Base-by-base conservation (phyloP, 2,329 filamentous ascomycete genomes). In the Fusarium miscanthi region DNA sequence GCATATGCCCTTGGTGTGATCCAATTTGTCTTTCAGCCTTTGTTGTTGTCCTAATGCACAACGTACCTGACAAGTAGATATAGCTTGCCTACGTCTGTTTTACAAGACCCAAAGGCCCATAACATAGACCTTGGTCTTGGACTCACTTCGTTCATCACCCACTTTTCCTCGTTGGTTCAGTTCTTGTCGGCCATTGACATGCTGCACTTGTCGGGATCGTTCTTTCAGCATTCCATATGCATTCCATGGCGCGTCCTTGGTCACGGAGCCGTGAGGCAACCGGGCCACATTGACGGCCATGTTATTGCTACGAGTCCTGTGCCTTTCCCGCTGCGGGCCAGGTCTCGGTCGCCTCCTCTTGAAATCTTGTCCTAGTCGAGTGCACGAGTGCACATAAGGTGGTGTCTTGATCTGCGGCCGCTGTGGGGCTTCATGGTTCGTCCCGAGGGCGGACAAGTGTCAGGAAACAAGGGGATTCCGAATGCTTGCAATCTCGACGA, bases 381-480 rank as follows among this genome's bases (percentile, higher is more conserved):
- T 53, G 63, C 66, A 68, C 64, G 49, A 74, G 69, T 61, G 67
- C 63, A 72, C 68, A 76, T 72, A 71, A 76, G 72, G 72, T 74
- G 79, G 80, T 76, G 79, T 72, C 79, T 79, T 75, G 79, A 80
- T 80, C 78, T 82, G 82, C 82, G 81, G 81, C 81, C 82, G 76
- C 68, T 79, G 82, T 82, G 81, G 82, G 80, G 77, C 80, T 57
- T 77, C 69, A 77, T 82, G 77, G 79, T 82, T 82, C 80, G 79
- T 82, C 77, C 79, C 78, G 76, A 78, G 67, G 76, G 72, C 74
- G 74, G 78, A 81, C 79, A 81, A 81, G 76, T 81, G 80, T 82
- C 79, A 81, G 71, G 69, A 75, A 74, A 74, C 76, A 75, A 78
- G 77, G 75, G 74, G 63, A 78, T 75, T 72, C 76, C 74, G 69